A percentile compares a stretch with the other conserved stretches of the same genome.
These are phyloP conservation scores for Nigrospora oryzae DNA, from an alignment of 2,329 filamentous ascomycete genomes.

Conservation along the genomic window DNA sequence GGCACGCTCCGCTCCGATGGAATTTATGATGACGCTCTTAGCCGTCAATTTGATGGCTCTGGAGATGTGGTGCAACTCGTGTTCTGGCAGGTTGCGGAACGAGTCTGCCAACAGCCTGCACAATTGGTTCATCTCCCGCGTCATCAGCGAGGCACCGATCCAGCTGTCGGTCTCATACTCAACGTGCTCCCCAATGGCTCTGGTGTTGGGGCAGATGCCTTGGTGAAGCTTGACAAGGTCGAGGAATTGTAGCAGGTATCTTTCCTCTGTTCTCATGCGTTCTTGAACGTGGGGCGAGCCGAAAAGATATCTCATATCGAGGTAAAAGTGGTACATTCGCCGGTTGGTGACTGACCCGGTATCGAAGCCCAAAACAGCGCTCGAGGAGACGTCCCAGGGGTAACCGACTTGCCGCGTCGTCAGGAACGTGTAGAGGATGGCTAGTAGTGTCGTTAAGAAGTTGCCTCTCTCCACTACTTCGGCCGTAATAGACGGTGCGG, in stretches of 20 bases:
- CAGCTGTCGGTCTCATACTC: conserved; percentile 98
- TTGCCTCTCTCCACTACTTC: conserved; percentile 94
- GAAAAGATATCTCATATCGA: conserved; percentile 86
- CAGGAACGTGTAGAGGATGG: conserved; percentile 94
- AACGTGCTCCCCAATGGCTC: conserved; percentile 89
- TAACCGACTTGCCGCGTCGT: conserved; percentile 94
- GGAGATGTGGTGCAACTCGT: conserved; percentile 58
- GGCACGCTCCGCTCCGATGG: conserved; percentile 77
- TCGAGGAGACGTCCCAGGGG: conserved; percentile 78
- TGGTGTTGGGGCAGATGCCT: conserved; percentile 88
- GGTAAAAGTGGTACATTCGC: conserved; percentile 95
- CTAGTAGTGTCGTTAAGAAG: conserved; percentile 89
- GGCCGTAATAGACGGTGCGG: conserved; percentile 90
- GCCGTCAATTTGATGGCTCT: conserved; percentile 67
- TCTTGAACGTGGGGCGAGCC: conserved; percentile 82
- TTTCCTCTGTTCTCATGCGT: conserved; percentile 70
- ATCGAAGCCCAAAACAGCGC: conserved; percentile 84
- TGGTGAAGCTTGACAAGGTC: conserved; percentile 95
- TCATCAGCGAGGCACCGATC: conserved; percentile 93
- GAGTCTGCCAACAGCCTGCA: conserved; percentile 84
- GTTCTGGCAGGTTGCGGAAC: conserved; percentile 62
- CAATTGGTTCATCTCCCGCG: conserved; percentile 86
- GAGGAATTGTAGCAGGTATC: conserved; percentile 89
- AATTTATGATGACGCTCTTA: conserved; percentile 80
- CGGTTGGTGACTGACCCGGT: conserved; percentile 91